Conservation (phyloP, 2,329 filamentous ascomycete species). For the Passalora sequoiae region DNA sequence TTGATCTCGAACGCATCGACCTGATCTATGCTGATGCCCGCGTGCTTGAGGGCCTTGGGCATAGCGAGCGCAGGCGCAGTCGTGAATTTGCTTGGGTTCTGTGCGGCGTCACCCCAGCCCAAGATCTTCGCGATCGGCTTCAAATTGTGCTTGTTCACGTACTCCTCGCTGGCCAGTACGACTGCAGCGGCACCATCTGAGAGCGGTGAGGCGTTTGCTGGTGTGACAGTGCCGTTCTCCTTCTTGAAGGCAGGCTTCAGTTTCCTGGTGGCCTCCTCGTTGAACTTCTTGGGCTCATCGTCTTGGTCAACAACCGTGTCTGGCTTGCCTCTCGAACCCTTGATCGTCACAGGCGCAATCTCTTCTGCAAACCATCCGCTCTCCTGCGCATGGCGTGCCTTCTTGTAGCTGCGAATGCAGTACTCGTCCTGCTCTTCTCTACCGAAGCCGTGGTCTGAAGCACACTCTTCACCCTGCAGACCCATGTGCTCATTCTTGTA, state of each 20-base stretch:
- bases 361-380: constrained; percentile 76
- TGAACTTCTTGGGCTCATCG: constrained; percentile 89
- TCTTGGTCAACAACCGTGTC: constrained; percentile 73
- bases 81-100: constrained; percentile 91
- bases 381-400: constrained; percentile 79
- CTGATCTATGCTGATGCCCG: constrained; percentile 68
- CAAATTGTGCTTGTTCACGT: constrained; percentile 83
- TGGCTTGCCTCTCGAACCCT: constrained; percentile 86
- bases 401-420: constrained; percentile 91
- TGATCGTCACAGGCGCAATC: constrained; percentile 84
- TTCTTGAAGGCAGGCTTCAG: constrained; percentile 73
- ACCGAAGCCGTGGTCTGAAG: constrained; percentile 71
- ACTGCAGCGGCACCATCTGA: constrained; percentile 92
- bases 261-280: constrained; percentile 47
- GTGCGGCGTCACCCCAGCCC: constrained; percentile 92
- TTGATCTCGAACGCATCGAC: constrained; percentile 98
- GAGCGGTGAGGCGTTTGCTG: constrained; percentile 91
- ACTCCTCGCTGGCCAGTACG: constrained; percentile 88
- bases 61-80: constrained; percentile 89
- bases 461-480: constrained; percentile 85
- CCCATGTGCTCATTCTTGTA: constrained; percentile 98
- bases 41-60: constrained; percentile 95
- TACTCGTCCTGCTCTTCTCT: constrained; percentile 91
- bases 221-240: constrained; percentile 76
- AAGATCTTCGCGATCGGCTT: constrained; percentile 95